A percentile compares a stretch with the other conserved stretches of the same genome.
Conservation (phyloP, 2,329 filamentous ascomycete species). For the Colletotrichum musicola region DNA sequence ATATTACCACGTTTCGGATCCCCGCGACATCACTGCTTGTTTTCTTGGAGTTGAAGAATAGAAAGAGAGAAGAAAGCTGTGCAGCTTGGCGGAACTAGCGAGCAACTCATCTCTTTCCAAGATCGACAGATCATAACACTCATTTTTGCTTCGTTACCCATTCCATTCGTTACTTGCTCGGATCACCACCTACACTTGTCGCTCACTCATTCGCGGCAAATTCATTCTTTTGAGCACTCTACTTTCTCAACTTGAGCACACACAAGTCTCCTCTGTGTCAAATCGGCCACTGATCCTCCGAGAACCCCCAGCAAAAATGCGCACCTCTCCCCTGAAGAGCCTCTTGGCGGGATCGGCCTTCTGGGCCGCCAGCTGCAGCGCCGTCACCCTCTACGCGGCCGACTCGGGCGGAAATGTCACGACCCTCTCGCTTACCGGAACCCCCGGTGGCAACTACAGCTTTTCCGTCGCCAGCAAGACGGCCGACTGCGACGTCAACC, state of each 20-base stretch:
- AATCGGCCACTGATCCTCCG: conserved; percentile 18
- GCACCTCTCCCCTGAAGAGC: conserved; percentile 17
- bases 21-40: not conserved
- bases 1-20: conserved; percentile 28
- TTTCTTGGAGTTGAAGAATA: not conserved
- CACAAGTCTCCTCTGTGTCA: not conserved
- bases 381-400: conserved; percentile 39
- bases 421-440: conserved; percentile 36
- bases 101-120: not conserved
- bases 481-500: conserved; percentile 38
- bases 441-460: conserved; percentile 28
- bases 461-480: conserved; percentile 38
- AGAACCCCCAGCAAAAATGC: conserved; percentile 8
- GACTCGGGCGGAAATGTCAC: conserved; percentile 41
- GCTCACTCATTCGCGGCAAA: conserved; percentile 13
- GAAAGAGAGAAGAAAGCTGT: not conserved
- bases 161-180: conserved; percentile 14
- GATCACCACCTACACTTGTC: conserved; percentile 2
- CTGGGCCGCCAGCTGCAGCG: conserved; percentile 28
- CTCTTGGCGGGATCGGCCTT: conserved; percentile 29
- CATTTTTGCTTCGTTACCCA: not conserved
- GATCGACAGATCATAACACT: conserved; percentile 6
- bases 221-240: conserved; percentile 1
- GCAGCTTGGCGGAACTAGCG: conserved; percentile 18
- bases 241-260: not conserved